Percentiles rank a stretch among this genome's conserved stretches.
Conservation (phyloP, 1,139 yeast species). For the Candida neerlandica region DNA sequence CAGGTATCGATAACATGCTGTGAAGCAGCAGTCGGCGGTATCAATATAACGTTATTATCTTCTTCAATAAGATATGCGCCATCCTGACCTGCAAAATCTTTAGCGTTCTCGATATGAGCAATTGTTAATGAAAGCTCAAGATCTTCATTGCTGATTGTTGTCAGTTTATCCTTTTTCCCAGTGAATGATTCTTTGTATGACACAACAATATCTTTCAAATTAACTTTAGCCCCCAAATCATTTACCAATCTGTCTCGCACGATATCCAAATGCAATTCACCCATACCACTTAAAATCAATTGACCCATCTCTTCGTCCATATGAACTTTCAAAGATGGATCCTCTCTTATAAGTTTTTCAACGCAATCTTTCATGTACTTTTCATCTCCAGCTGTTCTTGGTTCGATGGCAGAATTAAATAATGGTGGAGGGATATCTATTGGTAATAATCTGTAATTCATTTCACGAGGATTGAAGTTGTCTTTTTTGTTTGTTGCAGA, state of each 20-base stretch:
- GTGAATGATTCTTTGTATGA: constrained; percentile 79
- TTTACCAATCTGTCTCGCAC: constrained; percentile 74
- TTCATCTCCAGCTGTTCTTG: constrained; percentile 79
- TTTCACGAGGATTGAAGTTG: constrained; percentile 52
- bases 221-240: constrained; percentile 81
- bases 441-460: constrained; percentile 64
- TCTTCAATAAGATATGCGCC: constrained; percentile 39
- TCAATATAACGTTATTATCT: constrained; percentile 40
- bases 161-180: constrained; percentile 5
- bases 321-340: constrained; percentile 32
- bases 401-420: constrained; percentile 83
- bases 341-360: constrained; percentile 70
- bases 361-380: constrained; percentile 70
- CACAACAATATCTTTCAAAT: constrained; percentile 80
- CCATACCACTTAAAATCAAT: constrained; percentile 90
- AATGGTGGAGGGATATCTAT: constrained; percentile 91
- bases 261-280: constrained; percentile 90
- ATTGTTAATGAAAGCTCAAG: constrained; percentile 43
- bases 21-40: constrained; percentile 34
- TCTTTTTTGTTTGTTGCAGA: constrained; percentile 45
- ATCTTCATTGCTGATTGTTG: constrained; percentile 18
- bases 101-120: constrained; percentile 52
- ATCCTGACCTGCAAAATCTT: constrained; percentile 42
- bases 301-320: constrained; percentile 87
- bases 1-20: constrained; percentile 27